Conservation (phyloP, 2,329 filamentous ascomycete species). For the Clathrospora elynae region DNA sequence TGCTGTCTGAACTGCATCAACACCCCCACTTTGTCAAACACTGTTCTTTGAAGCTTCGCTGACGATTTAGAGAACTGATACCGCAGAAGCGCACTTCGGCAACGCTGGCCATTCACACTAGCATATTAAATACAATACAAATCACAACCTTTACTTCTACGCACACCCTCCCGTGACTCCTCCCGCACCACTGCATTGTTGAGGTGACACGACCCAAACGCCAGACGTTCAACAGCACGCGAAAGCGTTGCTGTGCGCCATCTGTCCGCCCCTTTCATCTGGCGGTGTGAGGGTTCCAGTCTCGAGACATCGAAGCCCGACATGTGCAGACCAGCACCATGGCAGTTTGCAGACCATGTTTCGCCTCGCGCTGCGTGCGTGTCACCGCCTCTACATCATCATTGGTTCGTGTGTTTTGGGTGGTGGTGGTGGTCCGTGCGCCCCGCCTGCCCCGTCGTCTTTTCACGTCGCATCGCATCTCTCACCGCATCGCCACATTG, state of each 20-base stretch:
- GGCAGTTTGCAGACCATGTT: slow-evolving; percentile 1
- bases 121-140: slow-evolving; percentile 4
- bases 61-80: slow-evolving; percentile 9
- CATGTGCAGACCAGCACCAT: background rate
- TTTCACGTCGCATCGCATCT: slow-evolving; percentile 3
- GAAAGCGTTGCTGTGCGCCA: background rate
- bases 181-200: background rate
- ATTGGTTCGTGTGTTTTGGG: background rate
- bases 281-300: slow-evolving; percentile 1
- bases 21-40: background rate
- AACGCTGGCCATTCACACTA: background rate
- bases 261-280: slow-evolving; percentile 2
- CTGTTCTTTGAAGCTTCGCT: slow-evolving; percentile 3
- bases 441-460: slow-evolving; percentile 3
- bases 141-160: background rate
- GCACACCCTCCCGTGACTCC: slow-evolving; percentile 3
- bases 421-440: slow-evolving; percentile 16
- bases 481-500: slow-evolving; percentile 11
- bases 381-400: too few species aligned
- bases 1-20: slow-evolving; percentile 70
- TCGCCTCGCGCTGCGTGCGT: too few species aligned
- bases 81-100: background rate
- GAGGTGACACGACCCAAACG: background rate
- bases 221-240: too few species aligned
- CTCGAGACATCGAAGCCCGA: background rate